phyloP scores from a whole-genome alignment of 2,329 filamentous ascomycete species.

The Aspergillus proliferans region DNA sequence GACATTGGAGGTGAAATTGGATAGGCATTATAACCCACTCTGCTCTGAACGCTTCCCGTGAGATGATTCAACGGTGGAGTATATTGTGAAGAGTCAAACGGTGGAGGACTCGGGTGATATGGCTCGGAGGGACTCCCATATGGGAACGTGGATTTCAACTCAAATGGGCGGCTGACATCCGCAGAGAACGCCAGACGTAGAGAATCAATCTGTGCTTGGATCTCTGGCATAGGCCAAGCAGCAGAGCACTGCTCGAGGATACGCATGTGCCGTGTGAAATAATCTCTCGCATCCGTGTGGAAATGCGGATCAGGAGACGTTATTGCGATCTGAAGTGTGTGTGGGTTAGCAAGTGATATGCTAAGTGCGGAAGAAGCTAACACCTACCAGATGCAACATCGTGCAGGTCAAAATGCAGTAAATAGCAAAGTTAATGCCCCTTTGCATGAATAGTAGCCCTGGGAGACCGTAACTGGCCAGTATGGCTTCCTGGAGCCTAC shows the following conservation, averaged over 20 bases:
- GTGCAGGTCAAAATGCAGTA: slow-evolving; percentile 87
- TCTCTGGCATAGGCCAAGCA: slow-evolving; percentile 81
- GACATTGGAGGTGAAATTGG: slow-evolving; percentile 78
- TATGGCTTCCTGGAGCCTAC: slow-evolving; percentile 78
- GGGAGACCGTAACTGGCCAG: slow-evolving; percentile 68
- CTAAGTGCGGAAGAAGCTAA: not conserved
- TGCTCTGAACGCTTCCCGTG: slow-evolving; percentile 39
- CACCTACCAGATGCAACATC: slow-evolving; percentile 81
- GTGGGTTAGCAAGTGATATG: not conserved
- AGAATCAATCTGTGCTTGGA: slow-evolving; percentile 82
- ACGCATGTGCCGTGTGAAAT: slow-evolving; percentile 89
- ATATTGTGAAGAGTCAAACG: slow-evolving; percentile 42
- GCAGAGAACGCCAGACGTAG: slow-evolving; percentile 87
- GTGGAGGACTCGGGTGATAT: slow-evolving; percentile 59
- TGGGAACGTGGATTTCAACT: slow-evolving; percentile 79
- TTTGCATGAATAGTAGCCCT: slow-evolving; percentile 83
- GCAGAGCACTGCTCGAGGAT: slow-evolving; percentile 79
- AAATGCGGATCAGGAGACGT: slow-evolving; percentile 88
- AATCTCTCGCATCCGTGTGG: slow-evolving; percentile 76
- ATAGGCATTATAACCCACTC: slow-evolving; percentile 51
- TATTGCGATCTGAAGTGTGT: slow-evolving; percentile 64
- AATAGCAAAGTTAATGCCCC: slow-evolving; percentile 92
- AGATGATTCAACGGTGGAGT: slow-evolving; percentile 46
- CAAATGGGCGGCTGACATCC: slow-evolving; percentile 76
- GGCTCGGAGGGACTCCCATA: slow-evolving; percentile 70